Evolutionary conservation across 225 moss, liverwort and hornwort genomes (phyloP).

Genomic region (Pleurozium schreberi): DNA sequence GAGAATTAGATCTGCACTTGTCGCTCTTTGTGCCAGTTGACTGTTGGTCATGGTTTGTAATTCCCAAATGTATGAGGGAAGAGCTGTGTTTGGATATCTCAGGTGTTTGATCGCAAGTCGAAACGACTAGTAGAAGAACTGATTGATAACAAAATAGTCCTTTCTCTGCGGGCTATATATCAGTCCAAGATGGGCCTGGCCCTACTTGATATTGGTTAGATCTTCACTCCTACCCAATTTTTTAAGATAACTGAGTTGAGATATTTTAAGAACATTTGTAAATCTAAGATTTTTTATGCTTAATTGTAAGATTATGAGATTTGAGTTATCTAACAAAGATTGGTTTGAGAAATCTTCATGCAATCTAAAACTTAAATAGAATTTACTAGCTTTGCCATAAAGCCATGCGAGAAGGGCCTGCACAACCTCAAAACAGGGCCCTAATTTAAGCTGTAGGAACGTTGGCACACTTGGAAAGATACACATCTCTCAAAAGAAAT

Average conservation of each 20-base stretch:
- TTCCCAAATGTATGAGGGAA: neutral
- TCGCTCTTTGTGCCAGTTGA: neutral
- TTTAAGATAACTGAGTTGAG: neutral
- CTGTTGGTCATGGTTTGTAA: neutral
- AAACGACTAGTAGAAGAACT: conserved; percentile 84
- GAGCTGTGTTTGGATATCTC: neutral
- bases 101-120: conserved; percentile 92
- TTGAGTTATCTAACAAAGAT: neutral
- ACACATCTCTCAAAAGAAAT: neutral
- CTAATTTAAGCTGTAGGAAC: neutral
- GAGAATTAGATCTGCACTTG: neutral
- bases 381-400: neutral
- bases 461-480: neutral
- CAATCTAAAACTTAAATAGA: neutral
- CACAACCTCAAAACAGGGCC: neutral
- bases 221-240: neutral
- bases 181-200: conserved; percentile 82
- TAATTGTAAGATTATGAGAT: neutral
- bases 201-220: conserved; percentile 73
- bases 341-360: neutral
- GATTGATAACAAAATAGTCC: conserved; percentile 81
- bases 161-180: conserved; percentile 88
- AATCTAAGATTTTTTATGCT: neutral
- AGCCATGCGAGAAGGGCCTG: neutral
- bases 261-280: neutral